phyloP scores from a whole-genome alignment of 2,329 filamentous ascomycete species.

The Shiraia bambusicola region DNA sequence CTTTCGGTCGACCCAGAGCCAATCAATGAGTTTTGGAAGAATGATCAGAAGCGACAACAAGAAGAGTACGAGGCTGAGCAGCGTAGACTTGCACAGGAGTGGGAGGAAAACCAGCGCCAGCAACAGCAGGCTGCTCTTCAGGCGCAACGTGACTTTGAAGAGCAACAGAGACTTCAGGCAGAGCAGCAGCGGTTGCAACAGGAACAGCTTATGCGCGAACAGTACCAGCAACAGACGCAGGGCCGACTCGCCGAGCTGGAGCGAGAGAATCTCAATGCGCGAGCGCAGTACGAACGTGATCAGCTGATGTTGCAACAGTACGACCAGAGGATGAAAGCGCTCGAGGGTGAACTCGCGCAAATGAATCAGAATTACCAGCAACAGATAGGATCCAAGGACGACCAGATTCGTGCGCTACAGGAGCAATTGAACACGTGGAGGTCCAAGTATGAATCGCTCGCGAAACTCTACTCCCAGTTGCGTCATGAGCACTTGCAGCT shows the following conservation, averaged over 20 bases:
- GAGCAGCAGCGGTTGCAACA: constrained; percentile 91
- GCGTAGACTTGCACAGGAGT: constrained; percentile 80
- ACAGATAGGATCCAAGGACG: constrained; percentile 86
- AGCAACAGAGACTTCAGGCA: constrained; percentile 82
- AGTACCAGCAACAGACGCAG: constrained; percentile 91
- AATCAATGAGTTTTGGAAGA: constrained; percentile 98
- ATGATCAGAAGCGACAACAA: constrained; percentile 85
- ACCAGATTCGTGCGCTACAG: constrained; percentile 87
- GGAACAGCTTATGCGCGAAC: constrained; percentile 83
- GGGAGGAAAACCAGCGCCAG: constrained; percentile 74
- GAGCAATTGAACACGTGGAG: constrained; percentile 98
- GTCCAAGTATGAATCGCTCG: constrained; percentile 92
- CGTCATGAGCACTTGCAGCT: constrained; percentile 93
- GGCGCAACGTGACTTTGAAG: constrained; percentile 92
- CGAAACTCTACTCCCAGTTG: constrained; percentile 95
- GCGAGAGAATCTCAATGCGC: constrained; percentile 89
- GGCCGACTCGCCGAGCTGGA: constrained; percentile 94
- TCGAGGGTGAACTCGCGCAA: constrained; percentile 83
- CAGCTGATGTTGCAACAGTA: constrained; percentile 97
- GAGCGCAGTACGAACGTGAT: constrained; percentile 94
- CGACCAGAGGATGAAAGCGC: constrained; percentile 84
- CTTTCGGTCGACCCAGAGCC: constrained; percentile 83
- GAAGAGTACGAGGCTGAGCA: constrained; percentile 95
- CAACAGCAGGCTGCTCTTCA: constrained; percentile 83
- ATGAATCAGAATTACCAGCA: constrained; percentile 81